A percentile compares a stretch with the other conserved stretches of the same genome.
Evolutionary conservation across 495 filamentous ascomycete species (phyloP).

Genomic region (Arthonia radiata): DNA sequence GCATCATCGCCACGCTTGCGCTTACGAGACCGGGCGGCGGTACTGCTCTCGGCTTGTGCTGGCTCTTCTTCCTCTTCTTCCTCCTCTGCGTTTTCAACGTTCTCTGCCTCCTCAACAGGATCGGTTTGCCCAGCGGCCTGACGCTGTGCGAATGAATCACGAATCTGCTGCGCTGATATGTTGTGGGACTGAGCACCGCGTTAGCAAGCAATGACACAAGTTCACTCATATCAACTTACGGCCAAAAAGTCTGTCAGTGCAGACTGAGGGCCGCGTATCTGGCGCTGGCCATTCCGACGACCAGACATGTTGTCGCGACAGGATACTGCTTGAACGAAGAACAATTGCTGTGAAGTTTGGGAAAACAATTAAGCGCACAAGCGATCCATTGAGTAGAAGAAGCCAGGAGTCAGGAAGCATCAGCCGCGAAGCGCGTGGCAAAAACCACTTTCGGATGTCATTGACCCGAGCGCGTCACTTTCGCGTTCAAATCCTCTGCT

Average conservation of each 20-base stretch:
- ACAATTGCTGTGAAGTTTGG: too few species aligned
- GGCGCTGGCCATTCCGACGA: too few species aligned
- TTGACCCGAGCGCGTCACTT: too few species aligned
- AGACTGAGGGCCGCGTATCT: constrained; percentile 9
- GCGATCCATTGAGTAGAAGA: too few species aligned
- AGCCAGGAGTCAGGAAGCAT: too few species aligned
- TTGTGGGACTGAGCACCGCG: constrained; percentile 23
- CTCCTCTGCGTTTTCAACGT: constrained; percentile 8
- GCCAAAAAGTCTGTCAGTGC: constrained; percentile 11
- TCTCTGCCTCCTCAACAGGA: constrained; percentile 6
- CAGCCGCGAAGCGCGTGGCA: too few species aligned
- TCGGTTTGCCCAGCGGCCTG: constrained; percentile 12
- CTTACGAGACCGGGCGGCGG: constrained; percentile 27
- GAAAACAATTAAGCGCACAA: too few species aligned
- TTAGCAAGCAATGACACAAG: constrained; percentile 3
- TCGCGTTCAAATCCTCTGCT: too few species aligned
- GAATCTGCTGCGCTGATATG: constrained; percentile 64
- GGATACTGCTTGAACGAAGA: too few species aligned
- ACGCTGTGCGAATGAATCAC: constrained; percentile 27
- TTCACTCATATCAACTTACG: constrained; percentile 1
- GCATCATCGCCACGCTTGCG: constrained; percentile 33
- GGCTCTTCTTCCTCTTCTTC: constrained; percentile 11
- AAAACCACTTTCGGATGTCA: too few species aligned
- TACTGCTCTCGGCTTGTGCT: constrained; percentile 4
- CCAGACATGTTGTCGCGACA: too few species aligned